phyloP scores from a whole-genome alignment of 805 yeast species.

The Saccharomyces paradoxus region DNA sequence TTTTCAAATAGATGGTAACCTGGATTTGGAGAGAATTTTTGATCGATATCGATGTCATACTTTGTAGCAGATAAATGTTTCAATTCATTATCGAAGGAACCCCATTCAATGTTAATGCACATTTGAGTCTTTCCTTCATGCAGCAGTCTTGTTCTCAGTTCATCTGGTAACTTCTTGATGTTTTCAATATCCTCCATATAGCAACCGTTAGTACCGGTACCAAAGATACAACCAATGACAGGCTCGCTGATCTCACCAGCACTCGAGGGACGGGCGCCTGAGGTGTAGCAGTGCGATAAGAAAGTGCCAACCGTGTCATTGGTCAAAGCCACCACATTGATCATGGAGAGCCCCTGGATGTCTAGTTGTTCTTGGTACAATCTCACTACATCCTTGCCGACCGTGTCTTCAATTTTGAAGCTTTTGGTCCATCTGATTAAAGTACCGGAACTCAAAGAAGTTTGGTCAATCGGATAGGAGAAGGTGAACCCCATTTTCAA shows the following conservation, averaged over 20 bases:
- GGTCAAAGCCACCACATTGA: slow-evolving; percentile 76
- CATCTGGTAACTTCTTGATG: slow-evolving; percentile 63
- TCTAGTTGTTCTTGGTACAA: slow-evolving; percentile 66
- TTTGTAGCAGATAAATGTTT: slow-evolving; percentile 67
- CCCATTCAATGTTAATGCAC: slow-evolving; percentile 97
- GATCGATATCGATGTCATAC: slow-evolving; percentile 67
- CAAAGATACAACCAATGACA: slow-evolving; percentile 83
- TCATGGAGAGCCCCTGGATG: slow-evolving; percentile 45
- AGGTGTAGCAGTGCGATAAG: slow-evolving; percentile 76
- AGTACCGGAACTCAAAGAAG: slow-evolving; percentile 68
- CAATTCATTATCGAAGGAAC: slow-evolving; percentile 84
- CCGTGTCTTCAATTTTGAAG: slow-evolving; percentile 74
- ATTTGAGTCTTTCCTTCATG: slow-evolving; percentile 50
- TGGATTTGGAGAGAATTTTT: slow-evolving; percentile 60
- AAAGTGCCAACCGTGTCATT: slow-evolving; percentile 95
- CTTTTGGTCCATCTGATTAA: slow-evolving; percentile 96
- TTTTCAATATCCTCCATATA: slow-evolving; percentile 70
- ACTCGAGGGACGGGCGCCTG: slow-evolving; percentile 38
- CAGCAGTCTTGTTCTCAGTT: slow-evolving; percentile 31
- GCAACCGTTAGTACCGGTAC: slow-evolving; percentile 97
- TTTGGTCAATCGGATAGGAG: slow-evolving; percentile 86
- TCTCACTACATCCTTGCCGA: slow-evolving; percentile 74
- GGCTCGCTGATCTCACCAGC: slow-evolving; percentile 63
- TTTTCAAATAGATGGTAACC: slow-evolving; percentile 91
- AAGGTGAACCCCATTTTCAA: slow-evolving; percentile 88